Conservation (phyloP, 495 filamentous ascomycete species). For the Jackrogersella multiformis region DNA sequence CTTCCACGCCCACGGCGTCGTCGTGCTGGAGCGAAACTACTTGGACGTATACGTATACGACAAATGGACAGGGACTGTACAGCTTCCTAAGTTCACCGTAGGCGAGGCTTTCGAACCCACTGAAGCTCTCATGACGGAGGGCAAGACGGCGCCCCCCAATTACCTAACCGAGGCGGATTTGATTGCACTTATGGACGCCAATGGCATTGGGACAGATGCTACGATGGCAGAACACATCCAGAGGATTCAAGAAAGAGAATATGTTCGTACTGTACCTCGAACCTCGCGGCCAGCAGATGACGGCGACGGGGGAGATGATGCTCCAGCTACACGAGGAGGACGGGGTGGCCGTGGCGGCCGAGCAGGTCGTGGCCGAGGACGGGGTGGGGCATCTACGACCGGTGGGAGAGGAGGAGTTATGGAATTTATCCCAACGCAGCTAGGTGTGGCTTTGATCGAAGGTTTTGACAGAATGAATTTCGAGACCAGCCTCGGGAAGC, state of each 20-base stretch:
- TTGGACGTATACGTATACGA: constrained; percentile 96
- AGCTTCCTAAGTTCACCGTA: constrained; percentile 78
- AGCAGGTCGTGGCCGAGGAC: constrained; percentile 56
- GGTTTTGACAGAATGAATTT: constrained; percentile 93
- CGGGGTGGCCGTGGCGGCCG: constrained; percentile 54
- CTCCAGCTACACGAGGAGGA: constrained; percentile 48
- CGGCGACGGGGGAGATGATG: constrained; percentile 47
- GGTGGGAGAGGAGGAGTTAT: constrained; percentile 65
- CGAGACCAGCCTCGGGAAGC: constrained; percentile 90
- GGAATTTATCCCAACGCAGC: constrained; percentile 89
- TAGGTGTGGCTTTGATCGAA: constrained; percentile 90
- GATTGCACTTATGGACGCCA: constrained; percentile 98
- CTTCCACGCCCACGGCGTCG: constrained; percentile 81
- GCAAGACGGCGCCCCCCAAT: constrained; percentile 81
- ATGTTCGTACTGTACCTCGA: constrained; percentile 74
- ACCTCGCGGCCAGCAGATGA: constrained; percentile 42
- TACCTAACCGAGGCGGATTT: constrained; percentile 96
- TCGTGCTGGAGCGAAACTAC: constrained; percentile 91
- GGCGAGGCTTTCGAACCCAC: constrained; percentile 87
- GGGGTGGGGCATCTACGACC: constrained; percentile 51
- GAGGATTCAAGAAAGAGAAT: constrained; percentile 89
- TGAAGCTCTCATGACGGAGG: constrained; percentile 87
- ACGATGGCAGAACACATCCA: constrained; percentile 99
- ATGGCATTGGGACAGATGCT: constrained; percentile 97
- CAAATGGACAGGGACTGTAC: constrained; percentile 87